Evolutionary conservation across 805 yeast genomes (phyloP), one percentile per base, ranked within the genome.

Genomic region (Wickerhamomyces ciferrii): DNA sequence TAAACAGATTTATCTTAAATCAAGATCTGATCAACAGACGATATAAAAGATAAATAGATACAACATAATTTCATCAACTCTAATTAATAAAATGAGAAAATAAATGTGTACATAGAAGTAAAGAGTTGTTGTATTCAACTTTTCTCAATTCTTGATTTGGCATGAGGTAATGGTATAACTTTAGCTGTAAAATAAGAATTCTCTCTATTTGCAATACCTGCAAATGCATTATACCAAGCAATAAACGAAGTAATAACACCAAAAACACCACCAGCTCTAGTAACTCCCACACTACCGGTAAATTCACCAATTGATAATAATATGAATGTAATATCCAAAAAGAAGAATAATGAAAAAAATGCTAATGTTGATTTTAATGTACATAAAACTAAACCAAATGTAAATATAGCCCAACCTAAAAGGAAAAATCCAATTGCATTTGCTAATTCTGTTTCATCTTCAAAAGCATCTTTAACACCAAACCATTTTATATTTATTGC

Each of bases 291-390:
- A 21, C 63, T 67, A 18, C 72, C 73, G 2, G 75, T 54, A 45
- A 82, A 72, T 45, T 77, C 74, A 25, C 81, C 82, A 43, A 72
- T 68, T 0, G 79, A 68, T 43, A 84, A 66, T 38, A 83, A 62
- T 43, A 82, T 51, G 63, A 80, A 84, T 1, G 87, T 79, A 6
- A 81, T 43, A 23, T 66, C 70, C 43, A 84, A 68, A 48, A 71
- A 59, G 63, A 78, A 70, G 57, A 82, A 81, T 55, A 83, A 68
- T 3, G 69, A 49, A 56, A 80, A 79, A 68, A 83, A 80, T 43
- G 84, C 80, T 19, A 81, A 72, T 2, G 89, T 83, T 5, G 89
- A 80, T 54, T 82, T 75, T 58, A 79, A 56, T 3, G 88, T 83
- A 56, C 80, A 72, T 39, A 79, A 42, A 20, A 73, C 54, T 45